A percentile compares a stretch with the other conserved stretches of the same genome.
Conservation (phyloP, 441 rosid species). For the Manihot esculenta region DNA sequence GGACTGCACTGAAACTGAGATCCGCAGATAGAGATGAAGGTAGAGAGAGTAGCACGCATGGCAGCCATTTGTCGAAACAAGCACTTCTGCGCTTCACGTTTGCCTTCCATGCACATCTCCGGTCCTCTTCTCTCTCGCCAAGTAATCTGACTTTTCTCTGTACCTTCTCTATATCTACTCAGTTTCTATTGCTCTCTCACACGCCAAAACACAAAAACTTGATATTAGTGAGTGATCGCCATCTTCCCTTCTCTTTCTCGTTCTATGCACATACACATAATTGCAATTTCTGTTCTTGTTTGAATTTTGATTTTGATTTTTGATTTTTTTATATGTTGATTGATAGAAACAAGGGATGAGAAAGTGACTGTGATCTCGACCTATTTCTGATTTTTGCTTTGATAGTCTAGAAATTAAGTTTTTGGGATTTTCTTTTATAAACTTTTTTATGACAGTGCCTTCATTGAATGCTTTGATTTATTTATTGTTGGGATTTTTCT, state of each 20-base stretch:
- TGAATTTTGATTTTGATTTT: background rate
- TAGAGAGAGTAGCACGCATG: conserved; percentile 1
- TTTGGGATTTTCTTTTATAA: background rate
- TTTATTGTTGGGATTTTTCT: background rate
- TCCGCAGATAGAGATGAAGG: background rate
- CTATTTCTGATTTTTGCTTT: background rate
- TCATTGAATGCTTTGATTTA: background rate
- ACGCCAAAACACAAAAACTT: background rate
- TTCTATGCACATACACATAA: background rate
- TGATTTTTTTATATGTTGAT: background rate
- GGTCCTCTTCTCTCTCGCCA: conserved; percentile 4
- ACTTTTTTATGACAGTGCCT: too few species aligned
- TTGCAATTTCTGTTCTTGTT: background rate
- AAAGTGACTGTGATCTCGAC: background rate
- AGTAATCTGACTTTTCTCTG: background rate
- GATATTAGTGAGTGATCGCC: background rate
- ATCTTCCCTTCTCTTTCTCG: background rate
- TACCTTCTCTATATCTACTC: background rate
- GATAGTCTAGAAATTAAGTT: background rate
- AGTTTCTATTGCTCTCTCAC: background rate
- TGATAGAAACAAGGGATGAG: background rate
- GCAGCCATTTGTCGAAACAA: conserved; percentile 5
- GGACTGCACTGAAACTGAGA: too few species aligned
- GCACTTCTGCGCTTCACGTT: background rate
- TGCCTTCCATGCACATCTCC: conserved; percentile 8